Conservation (phyloP, 257 asterid genomes). For the Voacanga thouarsii region DNA sequence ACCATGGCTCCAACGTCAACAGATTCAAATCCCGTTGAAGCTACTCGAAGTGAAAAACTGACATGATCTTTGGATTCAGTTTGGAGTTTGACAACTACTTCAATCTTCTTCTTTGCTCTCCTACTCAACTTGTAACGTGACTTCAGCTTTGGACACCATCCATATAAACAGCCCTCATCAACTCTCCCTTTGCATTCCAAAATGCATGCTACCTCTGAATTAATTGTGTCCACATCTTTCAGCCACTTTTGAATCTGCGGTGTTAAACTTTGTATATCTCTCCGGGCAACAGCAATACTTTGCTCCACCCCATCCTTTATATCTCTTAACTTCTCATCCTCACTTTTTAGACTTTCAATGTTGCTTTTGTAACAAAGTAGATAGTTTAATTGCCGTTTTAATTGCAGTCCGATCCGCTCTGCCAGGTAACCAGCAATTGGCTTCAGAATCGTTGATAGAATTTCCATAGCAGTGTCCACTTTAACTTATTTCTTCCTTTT, state of each 20-base stretch:
- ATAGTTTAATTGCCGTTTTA: conserved; percentile 6
- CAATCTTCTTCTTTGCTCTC: conserved; percentile 14
- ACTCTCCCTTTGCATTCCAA: neutral
- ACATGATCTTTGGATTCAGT: neutral
- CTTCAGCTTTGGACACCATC: conserved; percentile 12
- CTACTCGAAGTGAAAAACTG: neutral
- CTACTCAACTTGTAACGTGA: conserved; percentile 15
- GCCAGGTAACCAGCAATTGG: neutral
- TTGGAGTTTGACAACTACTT: conserved; percentile 4
- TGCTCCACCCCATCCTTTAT: conserved; percentile 11
- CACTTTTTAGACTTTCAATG: neutral
- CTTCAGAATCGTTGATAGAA: neutral
- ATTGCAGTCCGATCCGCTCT: conserved; percentile 4
- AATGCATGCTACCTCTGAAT: neutral
- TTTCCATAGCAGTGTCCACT: neutral
- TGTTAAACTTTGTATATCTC: neutral
- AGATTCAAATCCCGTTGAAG: neutral
- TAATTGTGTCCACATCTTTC: neutral
- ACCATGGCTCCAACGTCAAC: neutral
- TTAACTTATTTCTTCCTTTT: neutral
- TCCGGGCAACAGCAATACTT: neutral
- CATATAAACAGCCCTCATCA: conserved; percentile 9
- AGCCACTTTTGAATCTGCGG: conserved; percentile 3
- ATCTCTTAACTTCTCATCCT: neutral
- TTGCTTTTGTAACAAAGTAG: conserved; percentile 5